Evolutionary conservation across 345 rosid species (phyloP), one percentile per base, ranked within the genome.

Genomic region (Diplotaxis tenuifolia): DNA sequence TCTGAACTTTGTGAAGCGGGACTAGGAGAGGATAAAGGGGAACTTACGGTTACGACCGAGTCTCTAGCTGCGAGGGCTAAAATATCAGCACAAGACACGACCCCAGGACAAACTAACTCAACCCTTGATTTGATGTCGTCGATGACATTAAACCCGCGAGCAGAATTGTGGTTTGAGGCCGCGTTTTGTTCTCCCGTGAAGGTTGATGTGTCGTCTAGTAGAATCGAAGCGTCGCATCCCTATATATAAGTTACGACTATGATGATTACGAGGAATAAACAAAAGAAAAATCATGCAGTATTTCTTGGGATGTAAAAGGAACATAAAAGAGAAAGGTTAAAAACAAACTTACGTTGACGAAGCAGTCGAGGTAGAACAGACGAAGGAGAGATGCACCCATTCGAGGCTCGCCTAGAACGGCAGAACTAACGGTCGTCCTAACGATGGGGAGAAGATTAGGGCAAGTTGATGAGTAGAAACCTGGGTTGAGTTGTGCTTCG

Each of bases 151-250:
- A 83, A 93, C 62, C 98, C 98, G 1, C 98, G 87, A 42, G 83
- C 89, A 0, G 97, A 89, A 49, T 85, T 86, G 4, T 71, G 66
- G 75, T 92, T 92, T 3, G 98, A 87, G 9, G 0, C 22, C 0
- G 98, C 98, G 10, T 76, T 87, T 75, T 93, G 87, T 75, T 93
- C 98, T 56, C 96, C 96, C 0, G 84, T 87, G 82, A 88, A 90
- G 23, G 82, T 63, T 18, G 96, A 82, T 1, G 96, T 89, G 79
- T 86, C 96, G 57, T 93, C 96, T 0, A 93, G 83, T 64, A 93
- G 81, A 78, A 90, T 14, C 2, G 98, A 93, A 45, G 88, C 98
- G 31, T 90, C 98, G 6, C 98, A 93, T 60, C 98, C 96, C 96
- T 78, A 28, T 6, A 70, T 7, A 5, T 21, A 28, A 53, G 36